Evolutionary conservation across 2,329 filamentous ascomycete genomes (phyloP), one percentile per base, ranked within the genome.

Genomic region (Cercospora nicotianae): DNA sequence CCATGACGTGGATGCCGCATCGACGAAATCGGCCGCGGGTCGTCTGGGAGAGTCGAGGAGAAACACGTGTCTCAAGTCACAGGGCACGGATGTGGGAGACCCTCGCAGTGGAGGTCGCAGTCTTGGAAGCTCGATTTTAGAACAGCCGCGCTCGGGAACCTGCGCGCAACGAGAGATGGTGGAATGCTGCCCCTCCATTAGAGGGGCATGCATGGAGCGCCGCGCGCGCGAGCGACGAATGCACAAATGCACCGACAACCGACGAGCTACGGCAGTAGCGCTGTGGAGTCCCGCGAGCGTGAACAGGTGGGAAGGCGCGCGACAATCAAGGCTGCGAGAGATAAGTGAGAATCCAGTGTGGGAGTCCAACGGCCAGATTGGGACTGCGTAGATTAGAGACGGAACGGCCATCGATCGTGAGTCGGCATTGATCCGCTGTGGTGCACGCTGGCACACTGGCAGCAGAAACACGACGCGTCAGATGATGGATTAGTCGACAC

Each of bases 391-490:
- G 16, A 39, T 39, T n/a, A 39, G 13, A 39, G 13, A 16, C 33
- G 33, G 12, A 36, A 36, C 33, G 33, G 5, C 10, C 42, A 12
- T 48, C 42, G 42, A 48, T 48, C 42, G 42, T 5, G n/a, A 18
- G 42, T n/a, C 31, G 31, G 36, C 36, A n/a, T n/a, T n/a, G n/a
- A n/a, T n/a, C n/a, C n/a, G n/a, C n/a, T n/a, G n/a, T n/a, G n/a
- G n/a, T n/a, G n/a, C n/a, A n/a, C n/a, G n/a, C n/a, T n/a, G n/a
- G n/a, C 42, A 48, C 9, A 18, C 42, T 20, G 45, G 55, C 53
- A 28, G 42, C 51, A 65, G 58, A 36, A 60, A 42, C 33, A 65
- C 45, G 45, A 55, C 26, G 42, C 61, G 48, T 53, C 61, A 53
- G 20, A 31, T 42, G 62, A n/a, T 39, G 36, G 36, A 42, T 42